phyloP scores from a whole-genome alignment of 345 rosid genomes.

The Arabis hirsuta region DNA sequence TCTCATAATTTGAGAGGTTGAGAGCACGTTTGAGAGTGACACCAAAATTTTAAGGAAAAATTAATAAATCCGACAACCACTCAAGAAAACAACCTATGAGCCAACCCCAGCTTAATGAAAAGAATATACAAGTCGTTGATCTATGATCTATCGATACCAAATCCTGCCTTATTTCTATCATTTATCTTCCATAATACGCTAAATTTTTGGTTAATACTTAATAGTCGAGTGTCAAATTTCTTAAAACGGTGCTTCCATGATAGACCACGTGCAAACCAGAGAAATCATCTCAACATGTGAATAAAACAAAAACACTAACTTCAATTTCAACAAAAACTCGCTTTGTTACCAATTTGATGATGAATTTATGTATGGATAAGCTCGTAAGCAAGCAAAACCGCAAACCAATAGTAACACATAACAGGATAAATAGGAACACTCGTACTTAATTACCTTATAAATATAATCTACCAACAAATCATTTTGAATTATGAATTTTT shows the following conservation, averaged over 20 bases:
- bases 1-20: constrained; percentile 9
- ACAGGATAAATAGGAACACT: not conserved
- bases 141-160: constrained; percentile 6
- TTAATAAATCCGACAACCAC: not conserved
- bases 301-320: constrained; percentile 4
- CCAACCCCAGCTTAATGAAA: not conserved
- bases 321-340: not conserved
- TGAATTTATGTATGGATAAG: not conserved
- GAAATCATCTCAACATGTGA: not conserved
- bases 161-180: not conserved
- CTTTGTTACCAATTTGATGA: not conserved
- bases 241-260: not conserved
- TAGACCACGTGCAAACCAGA: constrained; percentile 11
- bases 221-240: constrained; percentile 3
- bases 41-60: not conserved
- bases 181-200: constrained; percentile 1
- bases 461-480: not conserved
- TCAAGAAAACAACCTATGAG: constrained; percentile 4
- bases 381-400: not conserved
- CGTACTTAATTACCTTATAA: not conserved
- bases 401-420: not conserved
- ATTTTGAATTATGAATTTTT: not conserved
- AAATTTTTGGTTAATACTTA: constrained; percentile 3
- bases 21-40: constrained; percentile 27
- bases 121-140: constrained; percentile 8